Conservation (phyloP, 331 rosid genomes). For the Prunus yedoensis region DNA sequence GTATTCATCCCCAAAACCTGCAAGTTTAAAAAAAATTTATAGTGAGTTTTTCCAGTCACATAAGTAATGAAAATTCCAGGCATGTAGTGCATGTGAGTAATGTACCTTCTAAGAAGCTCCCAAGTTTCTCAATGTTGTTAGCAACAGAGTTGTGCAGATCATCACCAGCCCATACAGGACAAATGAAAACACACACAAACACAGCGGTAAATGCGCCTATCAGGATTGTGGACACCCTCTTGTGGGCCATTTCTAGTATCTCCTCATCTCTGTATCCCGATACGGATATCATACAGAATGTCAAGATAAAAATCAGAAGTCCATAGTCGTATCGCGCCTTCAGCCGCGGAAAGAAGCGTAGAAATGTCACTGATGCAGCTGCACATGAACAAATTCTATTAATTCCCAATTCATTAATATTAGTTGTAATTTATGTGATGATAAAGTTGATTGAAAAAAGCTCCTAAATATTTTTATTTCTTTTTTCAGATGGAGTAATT, state of each 20-base stretch:
- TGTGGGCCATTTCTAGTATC: constrained; percentile 36
- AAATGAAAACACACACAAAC: constrained; percentile 36
- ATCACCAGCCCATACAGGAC: constrained; percentile 55
- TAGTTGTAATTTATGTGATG: background rate
- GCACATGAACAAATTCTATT: constrained; percentile 10
- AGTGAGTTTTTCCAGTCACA: background rate
- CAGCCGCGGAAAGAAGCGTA: constrained; percentile 37
- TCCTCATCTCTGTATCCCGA: constrained; percentile 38
- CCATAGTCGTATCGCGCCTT: constrained; percentile 55
- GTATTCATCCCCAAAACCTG: constrained; percentile 46
- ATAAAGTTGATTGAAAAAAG: background rate
- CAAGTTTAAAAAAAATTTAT: background rate
- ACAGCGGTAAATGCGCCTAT: constrained; percentile 35
- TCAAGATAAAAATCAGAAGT: constrained; percentile 43
- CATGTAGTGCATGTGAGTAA: background rate
- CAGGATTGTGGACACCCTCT: constrained; percentile 43
- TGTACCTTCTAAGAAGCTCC: constrained; percentile 38
- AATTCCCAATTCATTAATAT: background rate
- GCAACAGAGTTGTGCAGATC: constrained; percentile 50
- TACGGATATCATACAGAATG: constrained; percentile 49
- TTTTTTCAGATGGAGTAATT: background rate
- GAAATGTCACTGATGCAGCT: constrained; percentile 39
- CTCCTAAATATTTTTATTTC: background rate
- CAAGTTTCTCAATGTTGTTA: constrained; percentile 42
- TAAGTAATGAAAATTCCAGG: background rate